Percentiles rank a stretch among this genome's conserved stretches.
Conservation (phyloP, 257 asterid species). For the Gentiana dahurica region DNA sequence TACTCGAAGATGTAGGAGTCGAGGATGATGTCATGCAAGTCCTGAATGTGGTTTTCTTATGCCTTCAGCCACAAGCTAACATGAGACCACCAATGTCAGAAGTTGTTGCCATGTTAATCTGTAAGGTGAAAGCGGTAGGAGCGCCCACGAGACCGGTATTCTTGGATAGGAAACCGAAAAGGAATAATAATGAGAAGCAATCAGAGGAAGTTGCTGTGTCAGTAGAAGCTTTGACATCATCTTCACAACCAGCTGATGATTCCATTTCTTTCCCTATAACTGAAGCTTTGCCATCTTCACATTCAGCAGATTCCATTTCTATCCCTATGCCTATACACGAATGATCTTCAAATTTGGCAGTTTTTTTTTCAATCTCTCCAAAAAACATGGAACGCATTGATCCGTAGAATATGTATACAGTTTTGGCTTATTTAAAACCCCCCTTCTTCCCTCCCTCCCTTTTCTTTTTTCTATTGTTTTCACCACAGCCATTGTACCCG, state of each 20-base stretch:
- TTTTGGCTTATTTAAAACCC: too few relatives aligned
- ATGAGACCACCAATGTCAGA: slow-evolving; percentile 78
- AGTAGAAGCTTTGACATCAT: slow-evolving; percentile 48
- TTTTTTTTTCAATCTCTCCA: too few relatives aligned
- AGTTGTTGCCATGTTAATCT: slow-evolving; percentile 60
- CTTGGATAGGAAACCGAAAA: slow-evolving; percentile 30
- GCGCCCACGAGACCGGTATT: slow-evolving; percentile 44
- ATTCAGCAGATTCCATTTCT: too few relatives aligned
- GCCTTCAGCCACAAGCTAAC: slow-evolving; percentile 25
- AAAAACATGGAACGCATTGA: too few relatives aligned
- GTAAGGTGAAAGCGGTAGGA: slow-evolving; percentile 34
- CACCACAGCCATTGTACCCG: too few relatives aligned
- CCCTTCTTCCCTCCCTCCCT: too few relatives aligned
- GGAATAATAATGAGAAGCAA: slow-evolving; percentile 22
- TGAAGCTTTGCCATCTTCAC: too few relatives aligned
- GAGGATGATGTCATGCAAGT: slow-evolving; percentile 47
- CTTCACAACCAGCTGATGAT: slow-evolving; percentile 33
- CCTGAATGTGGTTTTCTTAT: slow-evolving; percentile 27
- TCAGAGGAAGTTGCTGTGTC: slow-evolving; percentile 37
- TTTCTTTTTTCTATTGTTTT: too few relatives aligned
- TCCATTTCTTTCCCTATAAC: not conserved
- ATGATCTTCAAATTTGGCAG: too few relatives aligned
- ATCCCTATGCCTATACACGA: too few relatives aligned
- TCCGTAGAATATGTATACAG: too few relatives aligned
- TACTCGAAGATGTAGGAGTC: slow-evolving; percentile 25